phyloP scores from a whole-genome alignment of 2,329 filamentous ascomycete species.

The Onygenales sp. region DNA sequence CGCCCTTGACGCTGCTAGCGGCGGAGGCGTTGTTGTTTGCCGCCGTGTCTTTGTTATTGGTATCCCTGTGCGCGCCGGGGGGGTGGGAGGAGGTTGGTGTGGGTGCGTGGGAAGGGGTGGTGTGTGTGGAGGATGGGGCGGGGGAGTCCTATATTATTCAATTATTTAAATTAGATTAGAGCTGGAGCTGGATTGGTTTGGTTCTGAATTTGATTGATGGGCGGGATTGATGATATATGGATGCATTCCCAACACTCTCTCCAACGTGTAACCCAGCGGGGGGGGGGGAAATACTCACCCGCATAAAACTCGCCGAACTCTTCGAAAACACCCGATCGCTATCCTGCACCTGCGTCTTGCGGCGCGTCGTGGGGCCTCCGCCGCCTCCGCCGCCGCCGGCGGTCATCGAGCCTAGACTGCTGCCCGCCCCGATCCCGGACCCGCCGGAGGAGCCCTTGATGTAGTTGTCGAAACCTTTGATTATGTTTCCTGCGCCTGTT shows the following conservation, averaged over 20 bases:
- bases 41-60: background rate
- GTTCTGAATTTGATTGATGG: background rate
- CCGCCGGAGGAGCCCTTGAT: slow-evolving; percentile 73
- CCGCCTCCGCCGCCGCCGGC: slow-evolving; percentile 21
- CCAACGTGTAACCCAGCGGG: background rate
- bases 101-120: slow-evolving; percentile 37
- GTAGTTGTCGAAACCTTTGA: slow-evolving; percentile 95
- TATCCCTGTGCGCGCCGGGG: slow-evolving; percentile 12
- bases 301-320: slow-evolving; percentile 40
- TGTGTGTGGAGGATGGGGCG: slow-evolving; percentile 34
- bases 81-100: slow-evolving; percentile 34
- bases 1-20: slow-evolving; percentile 23
- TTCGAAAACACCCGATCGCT: slow-evolving; percentile 39
- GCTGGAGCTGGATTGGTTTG: background rate
- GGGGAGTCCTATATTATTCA: slow-evolving; percentile 29
- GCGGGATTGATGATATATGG: background rate
- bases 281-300: slow-evolving; percentile 19
- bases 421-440: slow-evolving; percentile 20
- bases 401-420: slow-evolving; percentile 12
- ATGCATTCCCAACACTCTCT: too few relatives aligned
- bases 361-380: slow-evolving; percentile 23
- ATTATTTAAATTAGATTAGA: background rate
- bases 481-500: slow-evolving; percentile 82
- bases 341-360: slow-evolving; percentile 37
- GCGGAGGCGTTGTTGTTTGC: slow-evolving; percentile 15